Evolutionary conservation across 352 stramenopile genomes (phyloP).

Genomic region (Pythium myriotylum): DNA sequence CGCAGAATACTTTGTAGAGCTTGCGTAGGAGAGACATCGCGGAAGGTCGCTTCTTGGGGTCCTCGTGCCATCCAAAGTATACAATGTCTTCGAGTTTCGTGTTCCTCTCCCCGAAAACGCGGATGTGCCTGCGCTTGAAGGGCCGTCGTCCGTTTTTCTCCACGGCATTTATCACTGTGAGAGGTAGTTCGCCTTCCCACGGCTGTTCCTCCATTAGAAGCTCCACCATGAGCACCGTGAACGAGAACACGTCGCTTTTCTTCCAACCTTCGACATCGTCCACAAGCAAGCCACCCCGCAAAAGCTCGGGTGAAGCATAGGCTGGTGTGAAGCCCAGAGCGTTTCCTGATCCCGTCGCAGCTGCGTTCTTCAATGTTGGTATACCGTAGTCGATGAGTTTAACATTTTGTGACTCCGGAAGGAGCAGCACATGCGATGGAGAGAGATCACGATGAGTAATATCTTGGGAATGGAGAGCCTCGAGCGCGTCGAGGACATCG

Average conservation of each 20-base stretch:
- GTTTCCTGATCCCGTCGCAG: not conserved
- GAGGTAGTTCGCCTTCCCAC: constrained; percentile 4
- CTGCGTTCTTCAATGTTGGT: constrained; percentile 9
- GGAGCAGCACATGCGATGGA: not conserved
- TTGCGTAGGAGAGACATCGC: not conserved
- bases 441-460: constrained; percentile 14
- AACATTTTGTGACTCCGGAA: not conserved
- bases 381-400: constrained; percentile 7
- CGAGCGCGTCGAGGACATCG: constrained; percentile 3
- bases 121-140: not conserved
- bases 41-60: not conserved
- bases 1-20: constrained; percentile 1
- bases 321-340: constrained; percentile 4
- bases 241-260: constrained; percentile 13
- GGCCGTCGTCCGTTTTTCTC: not conserved
- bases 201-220: not conserved
- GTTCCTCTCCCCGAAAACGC: not conserved
- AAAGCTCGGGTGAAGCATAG: constrained; percentile 5
- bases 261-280: constrained; percentile 16
- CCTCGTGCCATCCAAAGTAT: not conserved
- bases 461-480: constrained; percentile 3
- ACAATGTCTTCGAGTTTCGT: not conserved
- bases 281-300: not conserved
- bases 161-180: not conserved
- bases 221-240: constrained; percentile 6